phyloP scores from a whole-genome alignment of 148 eudicot genomes.

The Diospyros lotus region DNA sequence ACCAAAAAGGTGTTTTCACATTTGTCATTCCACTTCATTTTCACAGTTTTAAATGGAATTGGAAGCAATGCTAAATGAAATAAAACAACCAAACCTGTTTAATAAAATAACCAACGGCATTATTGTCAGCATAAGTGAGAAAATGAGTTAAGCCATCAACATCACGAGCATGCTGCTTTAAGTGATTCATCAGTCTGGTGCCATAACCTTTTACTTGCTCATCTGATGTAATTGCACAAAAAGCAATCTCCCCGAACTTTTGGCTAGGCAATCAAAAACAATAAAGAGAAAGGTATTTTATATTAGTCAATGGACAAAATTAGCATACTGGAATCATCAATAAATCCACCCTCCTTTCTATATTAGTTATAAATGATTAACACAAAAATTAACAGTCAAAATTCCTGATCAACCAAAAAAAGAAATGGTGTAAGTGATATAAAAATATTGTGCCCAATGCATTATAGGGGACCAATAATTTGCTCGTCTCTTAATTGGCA shows the following conservation, averaged over 20 bases:
- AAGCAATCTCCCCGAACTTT: slow-evolving; percentile 97
- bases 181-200: slow-evolving; percentile 95
- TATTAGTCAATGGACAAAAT: too few relatives aligned
- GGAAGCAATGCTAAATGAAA: not conserved
- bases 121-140: slow-evolving; percentile 96
- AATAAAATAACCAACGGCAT: slow-evolving; percentile 96
- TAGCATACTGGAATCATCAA: not conserved
- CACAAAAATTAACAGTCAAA: not conserved
- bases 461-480: not conserved
- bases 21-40: too few relatives aligned
- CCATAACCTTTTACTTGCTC: slow-evolving; percentile 99
- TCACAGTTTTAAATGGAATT: too few relatives aligned
- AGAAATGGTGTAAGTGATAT: not conserved
- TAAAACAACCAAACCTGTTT: slow-evolving; percentile 60
- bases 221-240: slow-evolving; percentile 93
- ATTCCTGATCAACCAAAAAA: not conserved
- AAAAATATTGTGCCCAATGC: not conserved
- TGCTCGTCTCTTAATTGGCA: not conserved
- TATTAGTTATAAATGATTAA: not conserved
- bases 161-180: slow-evolving; percentile 97
- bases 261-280: slow-evolving; percentile 47
- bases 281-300: not conserved
- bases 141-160: slow-evolving; percentile 92
- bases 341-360: not conserved
- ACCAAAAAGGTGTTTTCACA: too few relatives aligned